Conservation (phyloP, 768 basidiomycete species). For the Leccinellum rugosiceps region DNA sequence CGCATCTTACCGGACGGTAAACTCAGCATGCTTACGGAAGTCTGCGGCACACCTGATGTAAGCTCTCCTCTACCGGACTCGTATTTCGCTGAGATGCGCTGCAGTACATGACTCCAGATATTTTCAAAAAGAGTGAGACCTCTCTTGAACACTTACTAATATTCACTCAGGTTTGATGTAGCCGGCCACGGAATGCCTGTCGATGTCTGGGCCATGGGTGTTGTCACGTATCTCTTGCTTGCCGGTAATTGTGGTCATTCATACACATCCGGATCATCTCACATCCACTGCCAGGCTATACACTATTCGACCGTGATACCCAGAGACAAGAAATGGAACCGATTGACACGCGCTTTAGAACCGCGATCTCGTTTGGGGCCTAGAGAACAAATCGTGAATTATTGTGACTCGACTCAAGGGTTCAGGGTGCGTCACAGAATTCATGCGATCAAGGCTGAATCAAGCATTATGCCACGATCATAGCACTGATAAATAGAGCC, state of each 20-base stretch:
- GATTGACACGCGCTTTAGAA: conserved; percentile 90
- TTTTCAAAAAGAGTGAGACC: conserved; percentile 80
- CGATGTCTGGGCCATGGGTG: conserved; percentile 97
- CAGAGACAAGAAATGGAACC: conserved; percentile 91
- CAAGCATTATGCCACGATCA: conserved; percentile 14
- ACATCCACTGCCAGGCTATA: conserved; percentile 58
- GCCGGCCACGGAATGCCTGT: conserved; percentile 94
- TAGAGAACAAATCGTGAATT: conserved; percentile 30
- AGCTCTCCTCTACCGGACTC: conserved; percentile 23
- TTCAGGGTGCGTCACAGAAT: conserved; percentile 9
- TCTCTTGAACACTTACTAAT: neutral
- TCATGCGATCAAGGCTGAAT: neutral
- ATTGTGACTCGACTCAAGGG: conserved; percentile 9
- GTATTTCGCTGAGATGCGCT: conserved; percentile 4
- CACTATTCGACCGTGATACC: conserved; percentile 92
- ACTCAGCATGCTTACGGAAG: conserved; percentile 84
- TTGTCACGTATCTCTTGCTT: conserved; percentile 96
- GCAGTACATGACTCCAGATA: conserved; percentile 94
- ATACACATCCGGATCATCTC: neutral
- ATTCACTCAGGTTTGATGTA: conserved; percentile 25
- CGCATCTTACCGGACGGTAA: conserved; percentile 90
- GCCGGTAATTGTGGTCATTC: conserved; percentile 40
- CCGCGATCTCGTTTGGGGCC: conserved; percentile 97
- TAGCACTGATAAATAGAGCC: conserved; percentile 8
- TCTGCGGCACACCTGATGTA: conserved; percentile 91